Percentiles rank a stretch among this genome's conserved stretches.
These are phyloP conservation scores for Phanerodontia chrysosporium DNA, from an alignment of 768 basidiomycete genomes.

Conservation along the genomic window DNA sequence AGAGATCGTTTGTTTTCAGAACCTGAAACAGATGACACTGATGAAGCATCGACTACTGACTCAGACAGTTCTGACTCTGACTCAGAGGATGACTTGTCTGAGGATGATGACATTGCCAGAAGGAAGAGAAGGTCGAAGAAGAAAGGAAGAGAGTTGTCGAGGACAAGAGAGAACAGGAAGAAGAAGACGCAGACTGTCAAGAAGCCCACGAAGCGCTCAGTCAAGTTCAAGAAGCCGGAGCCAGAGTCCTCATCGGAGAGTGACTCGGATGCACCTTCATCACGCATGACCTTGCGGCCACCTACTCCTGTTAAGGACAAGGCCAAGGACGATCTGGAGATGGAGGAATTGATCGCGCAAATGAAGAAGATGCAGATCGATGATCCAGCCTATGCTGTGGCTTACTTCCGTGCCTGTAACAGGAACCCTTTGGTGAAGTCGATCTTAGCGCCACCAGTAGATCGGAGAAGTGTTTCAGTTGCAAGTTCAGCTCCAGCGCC, in stretches of 20 bases:
- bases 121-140: no score
- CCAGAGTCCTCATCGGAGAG: no score
- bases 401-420: neutral
- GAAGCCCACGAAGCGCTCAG: no score
- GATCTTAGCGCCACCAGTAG: neutral
- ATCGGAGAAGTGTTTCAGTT: neutral
- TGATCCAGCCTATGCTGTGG: slow-evolving; percentile 2
- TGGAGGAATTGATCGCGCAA: slow-evolving; percentile 7
- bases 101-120: neutral
- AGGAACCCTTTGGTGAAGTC: neutral
- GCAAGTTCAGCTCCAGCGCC: no score
- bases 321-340: neutral
- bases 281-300: no score
- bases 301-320: neutral
- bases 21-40: neutral
- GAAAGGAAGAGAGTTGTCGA: no score
- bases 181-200: no score
- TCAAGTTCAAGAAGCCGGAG: no score
- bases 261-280: no score
- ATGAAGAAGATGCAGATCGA: slow-evolving; percentile 1
- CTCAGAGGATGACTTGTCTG: neutral
- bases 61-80: neutral
- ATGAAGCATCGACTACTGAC: neutral
- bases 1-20: neutral
- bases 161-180: no score